Evolutionary conservation across 805 yeast species (phyloP).

Genomic region (Schwanniomyces sp.): DNA sequence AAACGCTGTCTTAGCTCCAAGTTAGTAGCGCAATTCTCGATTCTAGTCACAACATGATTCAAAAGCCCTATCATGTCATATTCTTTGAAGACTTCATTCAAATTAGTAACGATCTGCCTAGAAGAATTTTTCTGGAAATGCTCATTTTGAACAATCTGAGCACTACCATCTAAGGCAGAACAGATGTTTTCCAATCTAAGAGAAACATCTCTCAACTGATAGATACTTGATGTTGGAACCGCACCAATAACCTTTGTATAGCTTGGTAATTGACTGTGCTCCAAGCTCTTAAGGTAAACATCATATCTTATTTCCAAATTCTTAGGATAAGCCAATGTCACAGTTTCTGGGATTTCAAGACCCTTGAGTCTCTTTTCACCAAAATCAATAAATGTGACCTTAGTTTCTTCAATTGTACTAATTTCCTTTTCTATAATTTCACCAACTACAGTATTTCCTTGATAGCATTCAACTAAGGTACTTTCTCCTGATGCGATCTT

Average conservation of each 20-base stretch:
- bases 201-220: slow-evolving; percentile 53
- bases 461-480: slow-evolving; percentile 41
- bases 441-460: slow-evolving; percentile 47
- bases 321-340: slow-evolving; percentile 76
- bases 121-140: slow-evolving; percentile 25
- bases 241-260: slow-evolving; percentile 39
- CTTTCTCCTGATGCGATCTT: slow-evolving; percentile 28
- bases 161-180: slow-evolving; percentile 48
- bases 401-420: slow-evolving; percentile 61
- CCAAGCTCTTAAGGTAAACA: slow-evolving; percentile 27
- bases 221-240: slow-evolving; percentile 44
- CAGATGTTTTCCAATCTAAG: slow-evolving; percentile 59
- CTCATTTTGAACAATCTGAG: slow-evolving; percentile 17
- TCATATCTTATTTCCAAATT: slow-evolving; percentile 61
- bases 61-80: slow-evolving; percentile 53
- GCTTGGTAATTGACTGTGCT: slow-evolving; percentile 17
- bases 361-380: slow-evolving; percentile 94
- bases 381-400: slow-evolving; percentile 62
- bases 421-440: slow-evolving; percentile 66
- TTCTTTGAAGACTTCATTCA: slow-evolving; percentile 18
- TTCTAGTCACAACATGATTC: slow-evolving; percentile 66
- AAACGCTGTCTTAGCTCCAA: slow-evolving; percentile 34
- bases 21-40: slow-evolving; percentile 56
- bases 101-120: slow-evolving; percentile 18
- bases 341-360: slow-evolving; percentile 85